Evolutionary conservation across 1,284 basidiomycete genomes (phyloP), one percentile per base, ranked within the genome.

Genomic region (Trichosporon coremiiforme): DNA sequence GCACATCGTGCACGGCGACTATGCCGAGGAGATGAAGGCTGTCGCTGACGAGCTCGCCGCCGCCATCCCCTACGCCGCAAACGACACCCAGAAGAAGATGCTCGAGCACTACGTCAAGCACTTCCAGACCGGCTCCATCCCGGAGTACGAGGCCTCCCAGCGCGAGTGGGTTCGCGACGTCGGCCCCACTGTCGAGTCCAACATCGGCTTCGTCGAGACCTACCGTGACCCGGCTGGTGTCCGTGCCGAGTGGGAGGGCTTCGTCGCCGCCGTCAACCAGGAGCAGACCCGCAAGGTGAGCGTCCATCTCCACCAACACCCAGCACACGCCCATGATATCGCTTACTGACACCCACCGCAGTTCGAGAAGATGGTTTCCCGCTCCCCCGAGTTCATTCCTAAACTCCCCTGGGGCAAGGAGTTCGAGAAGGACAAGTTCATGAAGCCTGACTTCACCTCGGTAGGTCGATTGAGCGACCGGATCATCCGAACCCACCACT

Each of bases 191-290:
- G 93, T 95, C 12, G 93, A 73, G 68, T 57, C 70, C 53, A 69
- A 74, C 69, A 70, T 75, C 38, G 92, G 92, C 29, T 85, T 85
- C 72, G 79, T 86, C 41, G 89, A 90, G 81, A 75, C 71, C 35
- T 70, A 71, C 67, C 68, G 66, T 33, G 92, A 94, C 78, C 93
- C 92, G 7, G 78, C 76, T 12, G 82, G 82, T 1, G 76, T 77
- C 1, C 74, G 82, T 6, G 92, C 92, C 0, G 92, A 94, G 80
- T 94, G 91, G 91, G 91, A 94, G 87, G 92, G 91, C 41, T 94
- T 94, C 80, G 92, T 91, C 35, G 92, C 92, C 5, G 90, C 93
- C 74, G 93, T 94, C 65, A 88, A 94, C 85, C 94, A 94, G 83
- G 84, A 87, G 71, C 86, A 92, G 66, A 91, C 90, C 75, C 88